These are phyloP conservation scores for Mortierella sp. DNA, from an alignment of 371 early-diverging fungal genomes.

Conservation along the genomic window DNA sequence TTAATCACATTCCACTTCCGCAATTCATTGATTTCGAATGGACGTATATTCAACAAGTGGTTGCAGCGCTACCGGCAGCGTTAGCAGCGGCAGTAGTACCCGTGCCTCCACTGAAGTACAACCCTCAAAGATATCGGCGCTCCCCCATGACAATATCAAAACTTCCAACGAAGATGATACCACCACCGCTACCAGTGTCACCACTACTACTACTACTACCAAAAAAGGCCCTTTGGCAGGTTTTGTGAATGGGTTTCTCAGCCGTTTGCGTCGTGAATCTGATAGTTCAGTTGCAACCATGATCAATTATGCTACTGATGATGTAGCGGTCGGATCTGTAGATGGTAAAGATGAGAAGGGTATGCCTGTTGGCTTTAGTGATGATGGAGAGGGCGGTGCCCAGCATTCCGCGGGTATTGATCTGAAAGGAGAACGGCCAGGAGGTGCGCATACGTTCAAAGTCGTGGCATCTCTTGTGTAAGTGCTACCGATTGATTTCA, in stretches of 20 bases:
- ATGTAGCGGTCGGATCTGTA: neutral
- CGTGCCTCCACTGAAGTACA: neutral
- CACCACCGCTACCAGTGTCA: neutral
- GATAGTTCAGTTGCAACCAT: neutral
- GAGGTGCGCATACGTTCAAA: slow-evolving; percentile 36
- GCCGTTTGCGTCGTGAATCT: neutral
- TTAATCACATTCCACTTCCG: too few species aligned
- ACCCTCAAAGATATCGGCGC: too few species aligned
- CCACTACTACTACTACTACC: too few species aligned
- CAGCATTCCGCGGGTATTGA: neutral
- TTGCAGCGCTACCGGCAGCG: neutral
- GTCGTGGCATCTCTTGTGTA: slow-evolving; percentile 34
- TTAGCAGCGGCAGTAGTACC: neutral
- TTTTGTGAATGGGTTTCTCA: neutral
- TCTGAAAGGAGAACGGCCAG: slow-evolving; percentile 10
- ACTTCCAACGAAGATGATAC: too few species aligned
- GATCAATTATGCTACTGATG: neutral
- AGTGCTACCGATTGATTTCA: slow-evolving; percentile 6
- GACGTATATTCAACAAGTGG: too few species aligned
- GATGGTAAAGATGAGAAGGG: neutral
- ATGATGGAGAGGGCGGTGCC: neutral
- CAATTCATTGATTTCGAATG: neutral
- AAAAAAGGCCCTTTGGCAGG: neutral
- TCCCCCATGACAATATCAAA: neutral
- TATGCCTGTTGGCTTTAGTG: neutral